Evolutionary conservation across 2,329 filamentous ascomycete genomes (phyloP).

Genomic region (Kalmusia sp.): DNA sequence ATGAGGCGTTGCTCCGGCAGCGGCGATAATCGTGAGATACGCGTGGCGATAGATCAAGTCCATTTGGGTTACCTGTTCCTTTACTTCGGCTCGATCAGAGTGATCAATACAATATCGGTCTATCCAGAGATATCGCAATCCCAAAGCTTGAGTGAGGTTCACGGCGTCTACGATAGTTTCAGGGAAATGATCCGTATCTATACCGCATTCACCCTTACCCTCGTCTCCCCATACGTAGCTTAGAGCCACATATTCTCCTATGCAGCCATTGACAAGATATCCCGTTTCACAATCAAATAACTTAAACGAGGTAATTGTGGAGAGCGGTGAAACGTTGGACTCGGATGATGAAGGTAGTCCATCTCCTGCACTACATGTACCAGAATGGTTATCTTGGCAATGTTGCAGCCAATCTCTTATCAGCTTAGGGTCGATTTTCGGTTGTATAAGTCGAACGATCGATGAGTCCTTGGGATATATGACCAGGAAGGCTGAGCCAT

Average conservation of each 20-base stretch:
- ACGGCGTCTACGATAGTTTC: slow-evolving; percentile 6
- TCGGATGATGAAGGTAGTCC: too few relatives aligned
- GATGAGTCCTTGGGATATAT: too few relatives aligned
- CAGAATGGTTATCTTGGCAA: not conserved
- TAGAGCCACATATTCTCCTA: slow-evolving; percentile 2
- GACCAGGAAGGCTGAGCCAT: too few relatives aligned
- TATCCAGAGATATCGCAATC: not conserved
- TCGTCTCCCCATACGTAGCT: slow-evolving; percentile 11
- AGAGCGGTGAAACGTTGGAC: not conserved
- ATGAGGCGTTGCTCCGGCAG: slow-evolving; percentile 19
- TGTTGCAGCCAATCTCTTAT: not conserved
- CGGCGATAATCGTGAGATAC: slow-evolving; percentile 19
- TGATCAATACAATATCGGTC: slow-evolving; percentile 6
- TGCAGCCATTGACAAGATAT: not conserved
- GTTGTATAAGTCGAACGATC: too few relatives aligned
- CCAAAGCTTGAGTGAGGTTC: not conserved
- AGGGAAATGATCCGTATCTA: not conserved
- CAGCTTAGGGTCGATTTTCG: not conserved
- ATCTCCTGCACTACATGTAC: not conserved
- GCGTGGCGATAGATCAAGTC: slow-evolving; percentile 15
- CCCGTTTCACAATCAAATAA: slow-evolving; percentile 8
- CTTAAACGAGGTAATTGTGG: not conserved
- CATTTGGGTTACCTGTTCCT: slow-evolving; percentile 14
- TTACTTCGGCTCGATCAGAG: not conserved
- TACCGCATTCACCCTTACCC: not conserved